These are phyloP conservation scores for Centaurea solstitialis DNA, from an alignment of 129 eudicot genomes.

Conservation along the genomic window DNA sequence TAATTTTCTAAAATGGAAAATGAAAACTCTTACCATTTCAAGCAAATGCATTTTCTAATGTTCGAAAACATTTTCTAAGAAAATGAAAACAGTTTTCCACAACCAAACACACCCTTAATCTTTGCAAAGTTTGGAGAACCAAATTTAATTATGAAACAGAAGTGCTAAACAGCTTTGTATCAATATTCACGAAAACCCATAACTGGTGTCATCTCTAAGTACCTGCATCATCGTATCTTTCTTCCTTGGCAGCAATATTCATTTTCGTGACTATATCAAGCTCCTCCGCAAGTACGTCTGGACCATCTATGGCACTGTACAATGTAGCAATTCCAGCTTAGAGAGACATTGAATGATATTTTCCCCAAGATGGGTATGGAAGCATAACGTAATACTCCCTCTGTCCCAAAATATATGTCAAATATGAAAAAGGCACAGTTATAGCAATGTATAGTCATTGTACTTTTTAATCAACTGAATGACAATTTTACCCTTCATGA, in stretches of 20 bases:
- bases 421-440: background rate
- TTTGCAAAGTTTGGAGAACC: background rate
- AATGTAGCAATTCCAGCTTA: slow-evolving; percentile 6
- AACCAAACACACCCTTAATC: no score
- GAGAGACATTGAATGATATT: slow-evolving; percentile 7
- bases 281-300: slow-evolving; percentile 65
- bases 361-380: background rate
- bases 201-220: background rate
- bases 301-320: slow-evolving; percentile 72
- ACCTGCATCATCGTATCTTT: slow-evolving; percentile 81
- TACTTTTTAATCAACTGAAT: background rate
- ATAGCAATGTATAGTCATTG: background rate
- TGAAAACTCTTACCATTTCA: no score
- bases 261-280: slow-evolving; percentile 51
- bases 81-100: no score
- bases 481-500: background rate
- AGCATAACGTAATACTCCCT: slow-evolving; percentile 8
- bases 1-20: no score
- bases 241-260: slow-evolving; percentile 56
- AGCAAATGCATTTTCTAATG: no score
- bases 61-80: no score
- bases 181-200: background rate
- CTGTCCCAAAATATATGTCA: background rate
- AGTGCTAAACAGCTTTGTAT: background rate
- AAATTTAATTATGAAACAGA: background rate